phyloP scores from a whole-genome alignment of 306 rosid species.

The Cucumis sativus region Cucumber_9930_V3 NC_026658.2:22204501-22205000 shows the following conservation, averaged over 20 bases:
- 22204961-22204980: constrained; percentile 3
- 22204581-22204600: no score
- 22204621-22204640: background rate
- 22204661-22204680: background rate
- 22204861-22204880: constrained; percentile 92
- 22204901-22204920: constrained; percentile 91
- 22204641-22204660: background rate
- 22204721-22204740: background rate
- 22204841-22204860: constrained; percentile 19
- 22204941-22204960: constrained; percentile 81
- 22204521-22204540: background rate
- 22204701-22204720: background rate
- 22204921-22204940: constrained; percentile 76
- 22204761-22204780: background rate
- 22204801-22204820: background rate
- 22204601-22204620: background rate
- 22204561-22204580: no score
- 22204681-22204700: background rate
- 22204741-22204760: background rate
- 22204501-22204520: background rate
- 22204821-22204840: background rate
- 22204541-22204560: background rate
- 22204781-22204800: background rate
- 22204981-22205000: background rate
- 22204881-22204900: constrained; percentile 90